Percentiles rank a stretch among this genome's conserved stretches.
Conservation (phyloP, 345 rosid species). For the Acer yangbiense region DNA sequence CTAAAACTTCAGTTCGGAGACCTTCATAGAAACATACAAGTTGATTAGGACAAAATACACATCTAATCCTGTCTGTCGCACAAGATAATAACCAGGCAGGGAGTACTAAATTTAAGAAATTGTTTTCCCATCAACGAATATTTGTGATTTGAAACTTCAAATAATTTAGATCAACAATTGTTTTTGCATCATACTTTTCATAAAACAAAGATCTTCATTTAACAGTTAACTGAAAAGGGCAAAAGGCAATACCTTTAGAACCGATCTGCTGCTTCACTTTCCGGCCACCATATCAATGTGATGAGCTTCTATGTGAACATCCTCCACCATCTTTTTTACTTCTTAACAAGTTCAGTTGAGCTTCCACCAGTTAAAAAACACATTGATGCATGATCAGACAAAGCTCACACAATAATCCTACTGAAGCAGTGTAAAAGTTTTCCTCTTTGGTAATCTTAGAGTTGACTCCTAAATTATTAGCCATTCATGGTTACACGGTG, state of each 20-base stretch:
- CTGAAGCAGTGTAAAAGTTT: background rate
- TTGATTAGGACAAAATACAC: background rate
- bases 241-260: slow-evolving; percentile 47
- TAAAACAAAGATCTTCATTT: background rate
- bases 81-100: background rate
- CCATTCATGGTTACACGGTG: background rate
- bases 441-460: background rate
- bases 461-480: background rate
- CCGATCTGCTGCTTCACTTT: slow-evolving; percentile 73
- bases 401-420: background rate
- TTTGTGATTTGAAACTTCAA: background rate
- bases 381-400: background rate
- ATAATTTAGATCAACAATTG: background rate
- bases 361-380: slow-evolving; percentile 48
- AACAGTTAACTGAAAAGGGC: background rate
- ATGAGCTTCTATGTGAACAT: slow-evolving; percentile 49
- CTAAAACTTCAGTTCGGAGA: slow-evolving; percentile 52
- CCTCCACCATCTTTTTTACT: slow-evolving; percentile 56
- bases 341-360: slow-evolving; percentile 49
- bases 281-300: slow-evolving; percentile 53
- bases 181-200: background rate
- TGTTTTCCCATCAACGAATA: too few species aligned
- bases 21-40: slow-evolving; percentile 27
- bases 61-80: background rate
- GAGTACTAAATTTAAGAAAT: background rate